Conservation (phyloP, 2,329 filamentous ascomycete genomes). For the Didymella lethalis region DNA sequence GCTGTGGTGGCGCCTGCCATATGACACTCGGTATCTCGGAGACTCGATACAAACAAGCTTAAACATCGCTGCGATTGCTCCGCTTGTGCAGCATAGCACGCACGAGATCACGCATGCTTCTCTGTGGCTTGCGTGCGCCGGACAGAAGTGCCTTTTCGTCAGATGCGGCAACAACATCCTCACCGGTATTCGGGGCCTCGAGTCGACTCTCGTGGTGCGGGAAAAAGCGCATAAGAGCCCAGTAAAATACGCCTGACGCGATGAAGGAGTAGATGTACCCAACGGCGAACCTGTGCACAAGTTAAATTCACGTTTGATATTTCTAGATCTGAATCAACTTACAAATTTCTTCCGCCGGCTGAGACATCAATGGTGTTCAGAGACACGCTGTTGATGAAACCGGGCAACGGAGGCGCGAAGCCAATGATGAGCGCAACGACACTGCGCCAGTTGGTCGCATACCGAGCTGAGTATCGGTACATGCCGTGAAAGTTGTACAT, state of each 20-base stretch:
- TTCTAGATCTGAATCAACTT: conserved; percentile 4
- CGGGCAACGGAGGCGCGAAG: conserved; percentile 34
- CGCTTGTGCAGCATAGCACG: conserved; percentile 1
- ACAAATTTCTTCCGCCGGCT: conserved; percentile 36
- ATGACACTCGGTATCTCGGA: not conserved
- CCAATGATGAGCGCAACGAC: conserved; percentile 37
- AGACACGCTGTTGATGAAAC: conserved; percentile 34
- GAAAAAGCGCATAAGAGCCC: conserved; percentile 42
- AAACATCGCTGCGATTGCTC: not conserved
- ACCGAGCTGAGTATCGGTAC: conserved; percentile 35
- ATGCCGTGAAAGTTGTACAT: conserved; percentile 41
- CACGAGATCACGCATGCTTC: conserved; percentile 10
- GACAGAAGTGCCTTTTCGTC: conserved; percentile 36
- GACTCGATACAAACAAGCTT: not conserved
- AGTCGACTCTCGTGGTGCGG: conserved; percentile 84
- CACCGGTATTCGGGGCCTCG: conserved; percentile 74
- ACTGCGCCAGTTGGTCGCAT: conserved; percentile 35
- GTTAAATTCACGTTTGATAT: not conserved
- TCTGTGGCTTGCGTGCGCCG: conserved; percentile 17
- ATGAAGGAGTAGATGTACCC: conserved; percentile 51
- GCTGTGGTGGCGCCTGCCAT: not conserved
- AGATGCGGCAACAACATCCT: conserved; percentile 59
- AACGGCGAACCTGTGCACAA: conserved; percentile 40
- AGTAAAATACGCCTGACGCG: conserved; percentile 48
- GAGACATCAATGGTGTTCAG: conserved; percentile 28